Base-by-base conservation (phyloP, 2,329 filamentous ascomycete species). In the Rutstroemia sp. region DNA sequence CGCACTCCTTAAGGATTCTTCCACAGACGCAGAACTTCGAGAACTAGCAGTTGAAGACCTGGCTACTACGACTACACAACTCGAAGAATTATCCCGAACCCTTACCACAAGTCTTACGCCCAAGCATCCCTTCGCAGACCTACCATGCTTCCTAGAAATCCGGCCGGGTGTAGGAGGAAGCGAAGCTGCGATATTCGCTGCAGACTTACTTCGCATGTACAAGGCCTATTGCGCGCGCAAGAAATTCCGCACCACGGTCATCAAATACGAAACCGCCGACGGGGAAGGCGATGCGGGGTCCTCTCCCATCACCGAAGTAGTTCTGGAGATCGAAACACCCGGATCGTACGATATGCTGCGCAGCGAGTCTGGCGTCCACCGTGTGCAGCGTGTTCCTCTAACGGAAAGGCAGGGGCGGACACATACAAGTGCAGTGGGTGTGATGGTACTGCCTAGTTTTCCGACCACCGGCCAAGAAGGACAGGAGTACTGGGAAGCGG, bases 371-470 rank as follows among this genome's bases (percentile, higher is more conserved):
- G 94, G 94, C 34, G 94, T 99, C 63, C 94, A 99, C 70, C 83
- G 94, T 27, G 94, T 99, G 0, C 94, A 99, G 75, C 84, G 94
- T 25, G 86, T 99, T 3, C 94, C 94, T 1, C 86, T 86, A 10
- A 99, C 94, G 0, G 94, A 99, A 71, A 88, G 79, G 63, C 92
- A 90, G 69, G 94, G 94, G 2, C 84, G 94, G 27, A 94, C 90
- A 16, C 94, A 99, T 71, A 99, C 94, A 10, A 94, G 88, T 68
- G 92, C 92, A 12, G 92, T 91, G 3, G 90, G 88, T 5, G 89
- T 99, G 0, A 88, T 96, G 79, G 91, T 99, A 2, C 77, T 99
- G 30, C 94, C 94, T 0, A 90, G 86, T 49, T 86, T 97, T 56
- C 84, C 88, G 0, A 78, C 83, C 23, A 73, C 67, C 16, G 73